phyloP scores from a whole-genome alignment of 2,329 filamentous ascomycete genomes.

The Pseudocercospora musae region DNA sequence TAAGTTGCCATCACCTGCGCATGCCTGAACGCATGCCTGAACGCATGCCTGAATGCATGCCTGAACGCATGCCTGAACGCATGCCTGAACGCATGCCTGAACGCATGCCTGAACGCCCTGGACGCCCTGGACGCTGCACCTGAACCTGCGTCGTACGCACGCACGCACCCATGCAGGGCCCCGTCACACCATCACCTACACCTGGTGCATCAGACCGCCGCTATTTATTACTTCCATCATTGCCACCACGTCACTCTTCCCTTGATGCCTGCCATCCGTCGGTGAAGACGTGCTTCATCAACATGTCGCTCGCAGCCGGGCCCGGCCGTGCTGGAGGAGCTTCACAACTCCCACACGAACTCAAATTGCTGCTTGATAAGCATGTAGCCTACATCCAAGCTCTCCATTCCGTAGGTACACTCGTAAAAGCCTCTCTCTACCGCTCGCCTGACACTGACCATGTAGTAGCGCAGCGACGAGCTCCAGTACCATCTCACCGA shows the following conservation, averaged over 20 bases:
- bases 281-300: too few species aligned
- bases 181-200: not conserved
- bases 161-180: not conserved
- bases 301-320: slow-evolving; percentile 61
- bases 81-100: too few species aligned
- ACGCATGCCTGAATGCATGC: too few species aligned
- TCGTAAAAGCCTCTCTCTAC: slow-evolving; percentile 3
- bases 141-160: not conserved
- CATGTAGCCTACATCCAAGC: slow-evolving; percentile 93
- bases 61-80: too few species aligned
- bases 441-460: slow-evolving; percentile 39
- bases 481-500: slow-evolving; percentile 98
- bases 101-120: too few species aligned
- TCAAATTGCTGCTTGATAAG: slow-evolving; percentile 56
- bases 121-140: too few species aligned
- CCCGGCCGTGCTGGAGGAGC: slow-evolving; percentile 52
- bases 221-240: not conserved
- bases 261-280: too few species aligned
- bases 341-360: slow-evolving; percentile 42
- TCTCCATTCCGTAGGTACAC: slow-evolving; percentile 69
- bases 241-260: not conserved
- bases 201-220: not conserved
- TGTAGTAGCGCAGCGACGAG: slow-evolving; percentile 74
- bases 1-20: not conserved
- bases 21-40: too few species aligned